A percentile compares a stretch with the other conserved stretches of the same genome.
Evolutionary conservation across 106 monocot genomes (phyloP).

Genomic region (Allium fistulosum): DNA sequence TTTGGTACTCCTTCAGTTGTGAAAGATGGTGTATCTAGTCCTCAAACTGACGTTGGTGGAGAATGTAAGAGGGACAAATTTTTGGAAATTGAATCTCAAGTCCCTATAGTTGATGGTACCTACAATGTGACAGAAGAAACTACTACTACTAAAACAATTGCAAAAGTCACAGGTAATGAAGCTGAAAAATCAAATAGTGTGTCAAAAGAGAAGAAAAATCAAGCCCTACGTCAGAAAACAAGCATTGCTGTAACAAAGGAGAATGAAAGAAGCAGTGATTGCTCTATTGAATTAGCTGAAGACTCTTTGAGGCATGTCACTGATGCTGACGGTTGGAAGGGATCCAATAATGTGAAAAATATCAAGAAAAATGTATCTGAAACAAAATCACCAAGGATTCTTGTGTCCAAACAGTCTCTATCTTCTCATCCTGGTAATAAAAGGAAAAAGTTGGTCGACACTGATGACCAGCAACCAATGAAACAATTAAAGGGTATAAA

Average conservation of each 20-base stretch:
- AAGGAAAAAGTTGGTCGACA: slow-evolving; percentile 27
- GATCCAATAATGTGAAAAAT: slow-evolving; percentile 15
- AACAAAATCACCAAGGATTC: slow-evolving; percentile 11
- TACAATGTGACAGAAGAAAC: not conserved
- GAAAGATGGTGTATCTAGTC: slow-evolving; percentile 11
- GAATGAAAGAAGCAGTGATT: slow-evolving; percentile 11
- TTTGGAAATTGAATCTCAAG: slow-evolving; percentile 7
- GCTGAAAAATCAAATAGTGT: slow-evolving; percentile 15
- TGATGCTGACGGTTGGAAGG: slow-evolving; percentile 15
- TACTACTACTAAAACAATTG: slow-evolving; percentile 1
- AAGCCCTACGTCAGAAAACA: slow-evolving; percentile 5
- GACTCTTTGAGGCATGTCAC: slow-evolving; percentile 17
- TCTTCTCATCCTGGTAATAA: slow-evolving; percentile 17
- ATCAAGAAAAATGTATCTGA: slow-evolving; percentile 21
- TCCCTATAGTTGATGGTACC: slow-evolving; percentile 3
- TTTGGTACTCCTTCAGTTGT: slow-evolving; percentile 7
- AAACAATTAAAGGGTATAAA: slow-evolving; percentile 47
- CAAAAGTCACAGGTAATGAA: slow-evolving; percentile 10
- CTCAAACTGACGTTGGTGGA: slow-evolving; percentile 4
- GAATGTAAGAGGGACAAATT: not conserved
- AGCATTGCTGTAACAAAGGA: slow-evolving; percentile 9
- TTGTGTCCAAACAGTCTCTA: slow-evolving; percentile 9
- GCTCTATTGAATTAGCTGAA: slow-evolving; percentile 6
- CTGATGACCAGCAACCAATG: slow-evolving; percentile 21
- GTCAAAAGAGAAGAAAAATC: slow-evolving; percentile 15